Conservation (phyloP, 768 basidiomycete genomes). For the Cubamyces lactineus region DNA sequence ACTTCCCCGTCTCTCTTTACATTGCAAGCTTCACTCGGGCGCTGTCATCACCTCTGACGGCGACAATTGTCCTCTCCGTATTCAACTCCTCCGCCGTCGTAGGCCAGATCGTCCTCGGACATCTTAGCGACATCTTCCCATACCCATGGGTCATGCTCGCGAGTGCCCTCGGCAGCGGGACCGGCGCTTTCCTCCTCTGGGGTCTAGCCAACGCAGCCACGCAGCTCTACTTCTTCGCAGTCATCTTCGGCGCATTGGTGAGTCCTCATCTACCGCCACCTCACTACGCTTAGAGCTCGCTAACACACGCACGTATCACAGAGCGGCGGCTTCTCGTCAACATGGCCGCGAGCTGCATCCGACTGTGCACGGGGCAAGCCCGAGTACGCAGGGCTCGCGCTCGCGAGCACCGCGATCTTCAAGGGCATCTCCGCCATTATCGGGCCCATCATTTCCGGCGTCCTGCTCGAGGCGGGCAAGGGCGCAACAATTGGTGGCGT, state of each 20-base stretch:
- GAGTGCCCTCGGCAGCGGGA: conserved; percentile 24
- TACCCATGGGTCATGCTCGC: conserved; percentile 30
- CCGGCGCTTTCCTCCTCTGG: conserved; percentile 30
- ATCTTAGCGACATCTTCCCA: conserved; percentile 30
- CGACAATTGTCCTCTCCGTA: conserved; percentile 28
- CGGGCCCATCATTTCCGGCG: conserved; percentile 29
- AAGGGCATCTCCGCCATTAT: conserved; percentile 29
- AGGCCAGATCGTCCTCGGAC: conserved; percentile 31
- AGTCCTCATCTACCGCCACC: background rate
- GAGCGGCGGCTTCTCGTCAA: conserved; percentile 30
- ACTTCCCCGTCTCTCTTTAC: conserved; percentile 33
- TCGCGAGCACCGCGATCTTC: conserved; percentile 24
- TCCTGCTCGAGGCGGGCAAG: conserved; percentile 29
- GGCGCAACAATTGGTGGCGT: conserved; percentile 11
- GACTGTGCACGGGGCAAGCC: conserved; percentile 29
- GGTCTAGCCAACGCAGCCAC: conserved; percentile 28
- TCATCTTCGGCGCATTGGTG: conserved; percentile 32
- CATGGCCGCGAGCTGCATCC: conserved; percentile 23
- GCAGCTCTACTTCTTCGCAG: conserved; percentile 28
- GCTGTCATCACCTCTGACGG: conserved; percentile 27
- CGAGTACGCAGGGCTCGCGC: conserved; percentile 26
- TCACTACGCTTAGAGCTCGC: no score
- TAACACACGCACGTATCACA: background rate
- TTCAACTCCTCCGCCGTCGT: conserved; percentile 33
- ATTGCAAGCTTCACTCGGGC: conserved; percentile 28